Percentiles rank a stretch among this genome's conserved stretches.
Conservation (phyloP, 345 rosid genomes). For the Bruguiera parviflora region DNA sequence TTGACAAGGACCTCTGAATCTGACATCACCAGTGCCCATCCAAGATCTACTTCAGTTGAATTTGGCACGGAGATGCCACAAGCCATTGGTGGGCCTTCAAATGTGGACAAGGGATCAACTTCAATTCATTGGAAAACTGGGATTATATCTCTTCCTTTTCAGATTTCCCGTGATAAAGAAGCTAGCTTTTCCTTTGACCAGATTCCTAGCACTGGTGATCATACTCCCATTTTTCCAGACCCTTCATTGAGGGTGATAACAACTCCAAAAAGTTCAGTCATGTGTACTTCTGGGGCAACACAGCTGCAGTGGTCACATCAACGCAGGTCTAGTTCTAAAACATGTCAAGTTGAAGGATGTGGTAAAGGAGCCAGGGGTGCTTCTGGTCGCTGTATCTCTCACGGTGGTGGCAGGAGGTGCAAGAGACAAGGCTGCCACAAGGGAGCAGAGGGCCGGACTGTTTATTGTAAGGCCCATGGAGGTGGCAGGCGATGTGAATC, state of each 20-base stretch:
- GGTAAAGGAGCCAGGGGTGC: constrained; percentile 99
- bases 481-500: constrained; percentile 94
- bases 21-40: constrained; percentile 52
- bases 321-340: constrained; percentile 55
- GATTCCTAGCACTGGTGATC: constrained; percentile 36
- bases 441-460: constrained; percentile 99
- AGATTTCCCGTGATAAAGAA: constrained; percentile 35
- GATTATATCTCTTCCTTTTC: constrained; percentile 35
- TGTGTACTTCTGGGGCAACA: constrained; percentile 74
- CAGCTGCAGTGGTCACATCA: constrained; percentile 54
- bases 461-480: constrained; percentile 96
- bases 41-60: constrained; percentile 34
- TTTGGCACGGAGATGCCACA: constrained; percentile 38
- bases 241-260: constrained; percentile 62
- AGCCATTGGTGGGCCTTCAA: constrained; percentile 23
- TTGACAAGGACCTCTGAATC: constrained; percentile 64
- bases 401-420: constrained; percentile 97
- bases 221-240: constrained; percentile 39
- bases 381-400: constrained; percentile 91
- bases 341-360: constrained; percentile 91
- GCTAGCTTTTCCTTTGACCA: constrained; percentile 42
- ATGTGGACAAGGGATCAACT: constrained; percentile 47
- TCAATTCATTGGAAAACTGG: constrained; percentile 41
- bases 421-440: constrained; percentile 82
- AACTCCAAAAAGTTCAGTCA: constrained; percentile 68